Percentiles rank a stretch among this genome's conserved stretches.
phyloP scores from a whole-genome alignment of 495 filamentous ascomycete genomes.

The Podospora appendiculata region DNA sequence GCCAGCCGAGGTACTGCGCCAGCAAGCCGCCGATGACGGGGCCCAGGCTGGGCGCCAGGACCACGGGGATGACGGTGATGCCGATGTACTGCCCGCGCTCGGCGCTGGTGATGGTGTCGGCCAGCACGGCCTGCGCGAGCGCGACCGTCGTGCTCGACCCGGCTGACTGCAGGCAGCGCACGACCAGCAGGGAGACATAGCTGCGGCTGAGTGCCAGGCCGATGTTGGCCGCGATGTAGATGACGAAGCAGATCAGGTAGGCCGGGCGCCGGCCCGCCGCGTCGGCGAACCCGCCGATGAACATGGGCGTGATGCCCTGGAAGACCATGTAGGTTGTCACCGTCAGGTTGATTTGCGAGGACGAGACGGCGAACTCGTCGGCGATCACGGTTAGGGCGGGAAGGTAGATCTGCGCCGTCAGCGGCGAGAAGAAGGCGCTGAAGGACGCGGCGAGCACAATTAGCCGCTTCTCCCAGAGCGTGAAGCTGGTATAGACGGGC shows the following conservation, averaged over 20 bases:
- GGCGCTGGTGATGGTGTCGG: conserved; percentile 43
- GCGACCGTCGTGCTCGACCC: conserved; percentile 45
- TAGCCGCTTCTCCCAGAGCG: conserved; percentile 46
- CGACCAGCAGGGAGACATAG: conserved; percentile 43
- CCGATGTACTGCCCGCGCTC: conserved; percentile 44
- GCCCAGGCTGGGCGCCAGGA: conserved; percentile 20
- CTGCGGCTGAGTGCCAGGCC: conserved; percentile 42
- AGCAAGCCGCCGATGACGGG: conserved; percentile 50
- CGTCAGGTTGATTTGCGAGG: conserved; percentile 52
- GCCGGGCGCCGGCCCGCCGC: conserved; percentile 44
- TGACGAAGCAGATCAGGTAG: conserved; percentile 44
- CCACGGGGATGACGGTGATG: conserved; percentile 27
- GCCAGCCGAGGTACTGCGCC: conserved; percentile 55
- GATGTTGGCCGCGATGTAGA: conserved; percentile 51
- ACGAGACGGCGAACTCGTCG: conserved; percentile 42
- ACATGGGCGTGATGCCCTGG: conserved; percentile 49
- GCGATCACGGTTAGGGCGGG: conserved; percentile 55
- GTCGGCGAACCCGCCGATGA: conserved; percentile 52
- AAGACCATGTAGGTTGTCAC: conserved; percentile 54
- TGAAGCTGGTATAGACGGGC: conserved; percentile 46
- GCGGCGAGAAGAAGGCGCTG: conserved; percentile 60
- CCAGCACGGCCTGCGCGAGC: conserved; percentile 47
- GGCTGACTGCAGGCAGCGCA: conserved; percentile 49
- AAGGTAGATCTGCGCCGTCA: conserved; percentile 65
- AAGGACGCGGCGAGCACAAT: conserved; percentile 54